phyloP scores from a whole-genome alignment of 805 yeast genomes.

The Ogataea chonburiensis region DNA sequence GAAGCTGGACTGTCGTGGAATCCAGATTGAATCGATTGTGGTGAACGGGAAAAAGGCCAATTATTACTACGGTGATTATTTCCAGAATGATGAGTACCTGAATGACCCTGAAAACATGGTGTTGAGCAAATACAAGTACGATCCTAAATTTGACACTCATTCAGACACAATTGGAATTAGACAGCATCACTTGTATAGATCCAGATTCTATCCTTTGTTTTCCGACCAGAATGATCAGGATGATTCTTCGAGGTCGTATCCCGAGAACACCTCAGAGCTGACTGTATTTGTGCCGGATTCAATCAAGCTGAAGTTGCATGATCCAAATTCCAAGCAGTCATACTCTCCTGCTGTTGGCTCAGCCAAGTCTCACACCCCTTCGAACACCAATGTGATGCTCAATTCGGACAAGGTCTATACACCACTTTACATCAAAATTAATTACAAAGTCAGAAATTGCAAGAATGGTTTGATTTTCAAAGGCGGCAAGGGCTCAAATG shows the following conservation, averaged over 20 bases:
- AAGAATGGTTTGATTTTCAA: slow-evolving; percentile 75
- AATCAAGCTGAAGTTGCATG: slow-evolving; percentile 59
- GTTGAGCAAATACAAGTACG: slow-evolving; percentile 31
- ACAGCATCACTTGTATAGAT: slow-evolving; percentile 60
- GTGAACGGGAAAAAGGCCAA: slow-evolving; percentile 61
- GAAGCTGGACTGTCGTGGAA: slow-evolving; percentile 77
- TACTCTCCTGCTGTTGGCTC: slow-evolving; percentile 34
- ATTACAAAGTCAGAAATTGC: slow-evolving; percentile 63
- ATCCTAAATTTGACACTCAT: slow-evolving; percentile 40
- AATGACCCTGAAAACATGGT: slow-evolving; percentile 32
- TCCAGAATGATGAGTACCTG: slow-evolving; percentile 36
- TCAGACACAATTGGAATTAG: slow-evolving; percentile 41
- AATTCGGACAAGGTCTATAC: slow-evolving; percentile 55
- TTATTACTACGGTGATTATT: slow-evolving; percentile 55
- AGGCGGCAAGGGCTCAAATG: slow-evolving; percentile 52
- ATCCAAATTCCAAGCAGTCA: slow-evolving; percentile 38
- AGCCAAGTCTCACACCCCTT: slow-evolving; percentile 36
- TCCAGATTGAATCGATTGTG: slow-evolving; percentile 59
- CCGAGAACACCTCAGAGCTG: slow-evolving; percentile 60
- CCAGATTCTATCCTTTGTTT: slow-evolving; percentile 51
- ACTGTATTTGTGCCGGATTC: slow-evolving; percentile 62
- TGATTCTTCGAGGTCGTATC: slow-evolving; percentile 28
- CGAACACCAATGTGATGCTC: slow-evolving; percentile 30
- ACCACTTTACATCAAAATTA: slow-evolving; percentile 70
- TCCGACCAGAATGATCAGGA: slow-evolving; percentile 42